Conservation (phyloP, 495 filamentous ascomycete species). For the Lasiosphaeriaceae sp. region DNA sequence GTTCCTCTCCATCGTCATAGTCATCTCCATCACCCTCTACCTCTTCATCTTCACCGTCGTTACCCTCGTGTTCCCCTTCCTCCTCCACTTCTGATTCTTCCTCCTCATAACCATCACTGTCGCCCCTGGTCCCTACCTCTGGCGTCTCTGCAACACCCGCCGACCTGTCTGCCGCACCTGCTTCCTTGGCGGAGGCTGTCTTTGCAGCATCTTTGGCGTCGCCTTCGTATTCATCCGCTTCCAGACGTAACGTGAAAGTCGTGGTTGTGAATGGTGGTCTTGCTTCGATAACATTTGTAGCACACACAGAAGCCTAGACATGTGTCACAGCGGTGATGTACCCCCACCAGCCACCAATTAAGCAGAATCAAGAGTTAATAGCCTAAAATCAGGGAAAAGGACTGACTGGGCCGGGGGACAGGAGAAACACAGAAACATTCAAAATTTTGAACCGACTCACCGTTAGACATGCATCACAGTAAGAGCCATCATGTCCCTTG, state of each 20-base stretch:
- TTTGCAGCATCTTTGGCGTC: not conserved
- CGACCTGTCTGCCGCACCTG: not conserved
- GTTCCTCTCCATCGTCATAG: not conserved
- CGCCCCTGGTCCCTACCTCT: not conserved
- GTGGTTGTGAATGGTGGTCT: not conserved
- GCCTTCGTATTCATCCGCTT: not conserved
- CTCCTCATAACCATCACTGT: not conserved
- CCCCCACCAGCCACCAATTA: not conserved
- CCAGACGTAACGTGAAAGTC: not conserved
- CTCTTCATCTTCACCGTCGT: not conserved
- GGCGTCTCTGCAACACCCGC: not conserved
- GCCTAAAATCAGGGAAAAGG: not conserved
- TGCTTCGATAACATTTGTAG: conserved; percentile 3
- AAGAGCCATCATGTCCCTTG: not conserved
- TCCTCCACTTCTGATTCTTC: not conserved
- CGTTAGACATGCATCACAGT: not conserved
- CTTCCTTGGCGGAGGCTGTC: not conserved
- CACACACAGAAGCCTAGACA: not conserved
- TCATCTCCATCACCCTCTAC: not conserved
- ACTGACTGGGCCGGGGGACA: not conserved
- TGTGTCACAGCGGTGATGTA: not conserved
- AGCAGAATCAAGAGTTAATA: too few species aligned
- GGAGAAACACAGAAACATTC: not conserved
- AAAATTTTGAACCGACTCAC: not conserved
- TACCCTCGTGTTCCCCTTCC: not conserved